Base-by-base conservation (phyloP, 1,284 basidiomycete genomes). In the Apiotrichum mycotoxinovorans region DNA sequence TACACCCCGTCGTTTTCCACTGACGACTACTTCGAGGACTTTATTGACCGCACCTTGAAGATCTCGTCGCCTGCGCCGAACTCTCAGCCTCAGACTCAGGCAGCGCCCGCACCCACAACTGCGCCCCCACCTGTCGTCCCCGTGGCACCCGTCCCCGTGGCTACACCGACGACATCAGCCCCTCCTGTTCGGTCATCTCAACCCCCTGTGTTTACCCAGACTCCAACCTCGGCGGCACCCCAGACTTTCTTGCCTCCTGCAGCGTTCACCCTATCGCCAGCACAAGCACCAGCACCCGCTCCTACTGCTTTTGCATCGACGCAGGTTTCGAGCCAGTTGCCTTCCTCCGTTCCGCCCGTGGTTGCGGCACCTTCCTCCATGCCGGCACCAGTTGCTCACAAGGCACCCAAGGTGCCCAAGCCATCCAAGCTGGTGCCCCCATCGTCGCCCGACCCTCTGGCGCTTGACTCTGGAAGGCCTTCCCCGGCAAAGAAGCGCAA, bases 401-500 rank as follows among this genome's bases (percentile, higher is more conserved):
- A 30, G 30, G 30, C 30, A 20, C n/a, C 10, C n/a, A 41, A 41
- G 20, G 2, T 9, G 40, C n/a, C 40, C 20, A 41, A 41, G 40
- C 17, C 37, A 8, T 15, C 42, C 18, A 42, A 43, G 42, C 22
- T 4, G 10, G n/a, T 22, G 20, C 40, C 40, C 20, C 12, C 30
- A n/a, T 54, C 47, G 25, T 71, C 69, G 3, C 70, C 71, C 23
- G 69, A 69, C 52, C 63, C 65, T 4, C 56, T 54, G 7, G 10
- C 33, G 4, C 25, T 68, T 15, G 40, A 53, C 33, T 51, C 63
- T 2, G 54, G 60, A 1, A 63, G 63, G 11, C 70, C 72, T 30
- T 71, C 72, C 0, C 72, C 70, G 2, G 62, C 66, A 1, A 73
- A 73, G 60, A 60, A 60, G 51, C 48, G 53, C 34, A 59, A 57